Conservation (phyloP, 257 asterid genomes). For the Ilex aquifolium region DNA sequence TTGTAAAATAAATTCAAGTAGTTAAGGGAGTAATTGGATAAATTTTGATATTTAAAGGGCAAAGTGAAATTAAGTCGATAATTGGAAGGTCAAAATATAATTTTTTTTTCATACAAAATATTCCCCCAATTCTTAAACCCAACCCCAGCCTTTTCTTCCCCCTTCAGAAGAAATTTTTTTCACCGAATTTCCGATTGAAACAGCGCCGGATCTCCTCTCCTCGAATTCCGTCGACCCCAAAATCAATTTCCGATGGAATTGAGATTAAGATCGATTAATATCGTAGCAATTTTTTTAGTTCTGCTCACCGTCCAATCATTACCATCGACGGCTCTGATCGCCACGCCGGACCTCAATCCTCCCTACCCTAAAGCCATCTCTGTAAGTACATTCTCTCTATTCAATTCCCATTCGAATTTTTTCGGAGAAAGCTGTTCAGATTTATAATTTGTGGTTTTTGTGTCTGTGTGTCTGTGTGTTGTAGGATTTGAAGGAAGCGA, state of each 20-base stretch:
- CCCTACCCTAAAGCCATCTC: constrained; percentile 56
- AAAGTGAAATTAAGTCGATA: no score
- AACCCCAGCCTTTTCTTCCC: neutral
- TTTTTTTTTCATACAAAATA: neutral
- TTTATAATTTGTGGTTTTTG: neutral
- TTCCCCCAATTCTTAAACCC: constrained; percentile 2
- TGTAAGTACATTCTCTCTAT: constrained; percentile 19
- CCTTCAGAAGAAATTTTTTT: neutral
- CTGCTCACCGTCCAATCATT: constrained; percentile 24
- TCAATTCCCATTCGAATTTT: no score
- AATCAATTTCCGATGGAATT: constrained; percentile 17
- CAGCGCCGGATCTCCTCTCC: neutral
- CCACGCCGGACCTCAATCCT: constrained; percentile 31
- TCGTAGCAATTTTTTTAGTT: constrained; percentile 23
- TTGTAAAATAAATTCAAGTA: no score
- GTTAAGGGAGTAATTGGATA: no score
- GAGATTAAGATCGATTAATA: constrained; percentile 10
- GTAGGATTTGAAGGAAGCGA: constrained; percentile 85
- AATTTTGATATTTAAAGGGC: no score
- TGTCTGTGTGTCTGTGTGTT: neutral
- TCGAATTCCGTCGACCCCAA: neutral
- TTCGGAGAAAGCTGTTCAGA: neutral
- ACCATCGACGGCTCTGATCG: constrained; percentile 24
- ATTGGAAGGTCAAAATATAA: no score
- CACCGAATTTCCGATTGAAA: neutral